Percentiles rank a stretch among this genome's conserved stretches.
Evolutionary conservation across 495 filamentous ascomycete species (phyloP).

Genomic region (Astrocystis sublimbata): DNA sequence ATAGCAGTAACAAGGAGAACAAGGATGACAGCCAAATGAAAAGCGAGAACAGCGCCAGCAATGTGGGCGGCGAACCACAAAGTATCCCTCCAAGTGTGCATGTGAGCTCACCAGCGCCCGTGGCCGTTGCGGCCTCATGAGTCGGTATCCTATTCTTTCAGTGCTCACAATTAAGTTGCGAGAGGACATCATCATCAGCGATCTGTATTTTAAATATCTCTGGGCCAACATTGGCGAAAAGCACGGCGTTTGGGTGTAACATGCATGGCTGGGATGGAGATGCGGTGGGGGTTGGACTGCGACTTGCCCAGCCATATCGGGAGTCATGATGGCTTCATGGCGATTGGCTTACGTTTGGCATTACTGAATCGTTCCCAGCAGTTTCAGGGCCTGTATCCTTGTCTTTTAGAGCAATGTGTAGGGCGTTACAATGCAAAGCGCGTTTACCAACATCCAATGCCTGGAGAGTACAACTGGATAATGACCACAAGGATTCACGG

Average conservation of each 20-base stretch:
- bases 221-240: slow-evolving; percentile 18
- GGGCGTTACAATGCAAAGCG: slow-evolving; percentile 15
- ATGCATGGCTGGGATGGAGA: neutral
- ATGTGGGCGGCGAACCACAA: slow-evolving; percentile 51
- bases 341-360: neutral
- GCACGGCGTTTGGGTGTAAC: slow-evolving; percentile 15
- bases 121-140: slow-evolving; percentile 34
- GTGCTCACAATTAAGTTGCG: slow-evolving; percentile 4
- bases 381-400: neutral
- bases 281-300: neutral
- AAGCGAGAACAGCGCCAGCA: slow-evolving; percentile 70
- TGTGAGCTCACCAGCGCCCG: slow-evolving; percentile 47
- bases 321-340: neutral
- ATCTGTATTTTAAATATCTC: slow-evolving; percentile 16
- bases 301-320: neutral
- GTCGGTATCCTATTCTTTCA: neutral
- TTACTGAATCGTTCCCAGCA: neutral
- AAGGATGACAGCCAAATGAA: slow-evolving; percentile 66
- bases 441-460: neutral
- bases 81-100: slow-evolving; percentile 42
- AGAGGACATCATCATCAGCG: neutral
- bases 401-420: slow-evolving; percentile 3
- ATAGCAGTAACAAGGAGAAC: slow-evolving; percentile 77
- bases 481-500: too few species aligned
- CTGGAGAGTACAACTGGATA: too few species aligned